These are phyloP conservation scores for Aciculoconidium aculeatum DNA, from an alignment of 805 yeast genomes.

Conservation along the genomic window DNA sequence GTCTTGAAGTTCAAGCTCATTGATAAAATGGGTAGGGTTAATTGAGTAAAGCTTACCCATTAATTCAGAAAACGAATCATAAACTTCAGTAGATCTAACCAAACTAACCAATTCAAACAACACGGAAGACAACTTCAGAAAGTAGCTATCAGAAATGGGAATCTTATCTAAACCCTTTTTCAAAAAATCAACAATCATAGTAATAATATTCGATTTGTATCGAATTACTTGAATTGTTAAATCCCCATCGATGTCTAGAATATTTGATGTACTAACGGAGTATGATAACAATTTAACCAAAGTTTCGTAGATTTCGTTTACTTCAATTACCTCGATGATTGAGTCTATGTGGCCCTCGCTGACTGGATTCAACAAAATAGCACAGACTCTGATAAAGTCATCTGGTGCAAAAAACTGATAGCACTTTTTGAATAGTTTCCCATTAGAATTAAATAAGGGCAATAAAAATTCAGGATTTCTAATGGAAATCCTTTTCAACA, in stretches of 20 bases:
- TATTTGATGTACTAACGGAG: conserved; percentile 26
- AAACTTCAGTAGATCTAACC: conserved; percentile 25
- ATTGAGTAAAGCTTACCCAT: conserved; percentile 23
- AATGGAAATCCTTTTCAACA: conserved; percentile 24
- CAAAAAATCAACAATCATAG: conserved; percentile 23
- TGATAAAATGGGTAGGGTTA: conserved; percentile 21
- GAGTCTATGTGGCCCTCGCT: conserved; percentile 16
- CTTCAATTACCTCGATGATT: conserved; percentile 17
- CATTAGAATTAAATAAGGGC: conserved; percentile 26
- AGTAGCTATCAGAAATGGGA: conserved; percentile 30
- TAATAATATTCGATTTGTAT: conserved; percentile 23
- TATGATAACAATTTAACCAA: conserved; percentile 21
- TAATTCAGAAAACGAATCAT: conserved; percentile 17
- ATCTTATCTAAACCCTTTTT: conserved; percentile 20
- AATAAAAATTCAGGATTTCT: conserved; percentile 23
- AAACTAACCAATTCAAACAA: conserved; percentile 29
- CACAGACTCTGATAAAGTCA: conserved; percentile 31
- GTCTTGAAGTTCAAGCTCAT: conserved; percentile 20
- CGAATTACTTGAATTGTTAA: conserved; percentile 34
- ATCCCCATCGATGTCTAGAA: conserved; percentile 22
- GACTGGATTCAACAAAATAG: conserved; percentile 18
- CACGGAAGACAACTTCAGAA: conserved; percentile 17
- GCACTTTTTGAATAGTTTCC: conserved; percentile 19
- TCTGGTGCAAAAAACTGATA: conserved; percentile 21
- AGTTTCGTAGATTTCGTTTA: conserved; percentile 25